phyloP scores from a whole-genome alignment of 2,329 filamentous ascomycete genomes.

The Blastomyces emzantsi region DNA sequence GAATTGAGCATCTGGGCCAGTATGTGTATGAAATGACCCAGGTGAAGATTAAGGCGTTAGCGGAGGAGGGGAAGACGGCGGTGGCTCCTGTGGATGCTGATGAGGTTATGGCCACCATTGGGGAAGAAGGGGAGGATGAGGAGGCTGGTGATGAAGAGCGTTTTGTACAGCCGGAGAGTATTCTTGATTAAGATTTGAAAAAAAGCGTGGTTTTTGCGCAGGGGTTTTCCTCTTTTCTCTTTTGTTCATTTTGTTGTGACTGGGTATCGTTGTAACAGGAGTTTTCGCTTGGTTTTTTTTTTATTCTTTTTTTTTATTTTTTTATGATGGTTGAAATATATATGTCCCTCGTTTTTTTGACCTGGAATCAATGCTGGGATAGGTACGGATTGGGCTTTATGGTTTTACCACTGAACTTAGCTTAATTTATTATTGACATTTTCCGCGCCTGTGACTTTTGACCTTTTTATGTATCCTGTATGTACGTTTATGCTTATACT shows the following conservation, averaged over 20 bases:
- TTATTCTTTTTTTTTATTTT: not conserved
- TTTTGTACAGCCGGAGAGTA: constrained; percentile 4
- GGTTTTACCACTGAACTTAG: not conserved
- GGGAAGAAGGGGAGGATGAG: constrained; percentile 29
- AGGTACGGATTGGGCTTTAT: not conserved
- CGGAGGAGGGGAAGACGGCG: constrained; percentile 30
- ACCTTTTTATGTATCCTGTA: too few relatives aligned
- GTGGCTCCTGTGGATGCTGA: constrained; percentile 25
- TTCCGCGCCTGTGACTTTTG: not conserved
- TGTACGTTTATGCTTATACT: not conserved
- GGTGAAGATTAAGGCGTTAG: constrained; percentile 52
- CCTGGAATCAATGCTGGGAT: not conserved
- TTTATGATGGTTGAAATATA: not conserved
- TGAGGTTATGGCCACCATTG: constrained; percentile 25
- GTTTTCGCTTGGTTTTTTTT: not conserved
- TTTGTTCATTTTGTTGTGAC: not conserved
- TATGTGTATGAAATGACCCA: constrained; percentile 97
- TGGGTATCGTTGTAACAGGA: not conserved
- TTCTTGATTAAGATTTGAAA: not conserved
- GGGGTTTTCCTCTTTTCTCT: not conserved
- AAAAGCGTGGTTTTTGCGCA: not conserved
- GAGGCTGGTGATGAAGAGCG: constrained; percentile 21
- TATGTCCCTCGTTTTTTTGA: not conserved
- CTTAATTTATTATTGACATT: not conserved
- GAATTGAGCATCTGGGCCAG: constrained; percentile 87